Evolutionary conservation across 495 filamentous ascomycete species (phyloP), one percentile per base, ranked within the genome.

Genomic region (Hypoxylon fuscum): DNA sequence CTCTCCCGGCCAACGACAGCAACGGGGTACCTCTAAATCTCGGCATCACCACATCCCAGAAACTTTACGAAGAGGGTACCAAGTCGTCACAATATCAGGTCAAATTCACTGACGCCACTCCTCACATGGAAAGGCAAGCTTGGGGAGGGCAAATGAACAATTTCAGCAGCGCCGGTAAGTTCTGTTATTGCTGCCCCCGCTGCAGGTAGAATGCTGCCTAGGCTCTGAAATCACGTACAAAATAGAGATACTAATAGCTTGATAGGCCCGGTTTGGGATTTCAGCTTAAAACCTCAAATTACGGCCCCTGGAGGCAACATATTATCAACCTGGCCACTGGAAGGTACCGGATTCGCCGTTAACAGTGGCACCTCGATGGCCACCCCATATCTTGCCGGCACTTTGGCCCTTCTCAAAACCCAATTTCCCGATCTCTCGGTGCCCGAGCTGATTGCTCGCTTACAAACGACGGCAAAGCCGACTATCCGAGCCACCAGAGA

Each of bases 331-430:
- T 78, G 62, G 22, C 35, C 35, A 2, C 50, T 62, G 5, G 50
- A 46, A 11, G 74, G 76, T 29, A 66, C 70, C 20, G 35, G 35
- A 14, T 78, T 79, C 55, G 71, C 66, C 3, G 58, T 80, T 11
- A 52, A 75, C 3, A 68, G 58, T 34, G 79, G 79, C 46, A 81
- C 79, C 3, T 79, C 77, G 1, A 81, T 81, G 79, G 73, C 79
- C n/a, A 71, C 77, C 21, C 77, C 78, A 4, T 78, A 74, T 42
- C 66, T 74, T n/a, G 74, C 75, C 15, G 73, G 74, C 21, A 11
- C n/a, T 38, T 15, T 38, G 35, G 35, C 35, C n/a, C 35, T 38
- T 15, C 11, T 38, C 11, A 38, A 38, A 7, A 15, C 11, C n/a
- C 35, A 38, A 15, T 2, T 38, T 11, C 35, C 35, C 7, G 35